Conservation (phyloP, 345 rosid species). For the Brassica juncea region DNA sequence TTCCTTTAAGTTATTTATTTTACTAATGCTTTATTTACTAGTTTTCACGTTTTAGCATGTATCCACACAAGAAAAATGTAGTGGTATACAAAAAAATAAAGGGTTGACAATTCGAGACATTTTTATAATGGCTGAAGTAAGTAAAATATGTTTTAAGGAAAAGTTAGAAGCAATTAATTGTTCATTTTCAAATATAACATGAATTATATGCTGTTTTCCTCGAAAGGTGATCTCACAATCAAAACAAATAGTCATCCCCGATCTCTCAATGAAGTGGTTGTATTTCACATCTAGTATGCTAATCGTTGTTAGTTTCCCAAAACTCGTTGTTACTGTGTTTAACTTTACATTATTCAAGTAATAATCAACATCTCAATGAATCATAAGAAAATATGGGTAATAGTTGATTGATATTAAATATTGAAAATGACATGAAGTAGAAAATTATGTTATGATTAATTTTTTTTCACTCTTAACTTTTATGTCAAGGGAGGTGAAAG, state of each 20-base stretch:
- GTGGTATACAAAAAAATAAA: not conserved
- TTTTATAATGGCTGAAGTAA: not conserved
- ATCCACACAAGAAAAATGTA: not conserved
- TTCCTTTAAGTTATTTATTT: not conserved
- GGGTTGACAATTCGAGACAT: not conserved
- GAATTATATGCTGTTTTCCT: not conserved
- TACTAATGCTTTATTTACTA: not conserved
- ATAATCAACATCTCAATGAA: not conserved
- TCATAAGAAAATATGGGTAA: not conserved
- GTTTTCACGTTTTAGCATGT: not conserved
- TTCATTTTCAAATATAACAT: not conserved
- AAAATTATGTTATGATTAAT: not conserved
- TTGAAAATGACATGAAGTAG: not conserved
- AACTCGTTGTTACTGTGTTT: not conserved
- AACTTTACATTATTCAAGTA: not conserved
- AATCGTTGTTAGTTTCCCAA: not conserved
- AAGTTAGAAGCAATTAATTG: not conserved
- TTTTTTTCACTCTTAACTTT: conserved; percentile 5
- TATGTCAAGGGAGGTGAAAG: conserved; percentile 20
- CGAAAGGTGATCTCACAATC: not conserved
- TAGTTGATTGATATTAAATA: not conserved
- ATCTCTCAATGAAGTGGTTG: not conserved
- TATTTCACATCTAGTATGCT: not conserved
- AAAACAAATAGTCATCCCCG: not conserved
- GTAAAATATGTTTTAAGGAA: not conserved